These are phyloP conservation scores for Pseudogymnoascus sp. DNA, from an alignment of 2,329 filamentous ascomycete species.

Conservation along the genomic window DNA sequence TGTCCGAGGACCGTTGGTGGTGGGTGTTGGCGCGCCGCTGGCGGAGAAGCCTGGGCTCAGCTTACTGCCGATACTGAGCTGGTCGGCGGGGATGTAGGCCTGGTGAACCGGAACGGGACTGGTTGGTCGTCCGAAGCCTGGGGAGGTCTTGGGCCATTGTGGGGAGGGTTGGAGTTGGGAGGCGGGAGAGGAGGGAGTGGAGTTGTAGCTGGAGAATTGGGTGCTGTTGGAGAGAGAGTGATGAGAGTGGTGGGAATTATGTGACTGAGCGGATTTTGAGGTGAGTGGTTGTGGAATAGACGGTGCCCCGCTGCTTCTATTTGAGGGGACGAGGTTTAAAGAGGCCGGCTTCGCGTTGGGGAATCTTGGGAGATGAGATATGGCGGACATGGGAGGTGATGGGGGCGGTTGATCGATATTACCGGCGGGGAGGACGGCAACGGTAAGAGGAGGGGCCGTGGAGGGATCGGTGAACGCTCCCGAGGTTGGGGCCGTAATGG, in stretches of 20 bases:
- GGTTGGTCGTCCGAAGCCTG: not conserved
- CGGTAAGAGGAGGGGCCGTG: not conserved
- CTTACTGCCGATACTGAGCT: conserved; percentile 4
- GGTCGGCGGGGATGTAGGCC: not conserved
- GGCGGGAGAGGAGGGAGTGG: not conserved
- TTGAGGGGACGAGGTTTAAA: not conserved
- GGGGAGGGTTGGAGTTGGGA: not conserved
- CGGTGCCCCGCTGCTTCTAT: conserved; percentile 5
- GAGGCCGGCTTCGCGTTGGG: conserved; percentile 3
- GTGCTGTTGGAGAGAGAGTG: conserved; percentile 1
- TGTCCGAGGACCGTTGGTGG: not conserved
- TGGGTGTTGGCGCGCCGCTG: not conserved
- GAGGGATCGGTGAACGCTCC: conserved; percentile 18
- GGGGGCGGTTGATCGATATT: not conserved
- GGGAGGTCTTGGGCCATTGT: not conserved
- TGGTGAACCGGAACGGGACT: conserved; percentile 2
- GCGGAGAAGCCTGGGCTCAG: not conserved
- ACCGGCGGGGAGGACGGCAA: not conserved
- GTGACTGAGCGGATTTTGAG: not conserved
- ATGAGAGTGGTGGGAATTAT: not conserved
- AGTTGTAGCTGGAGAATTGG: conserved; percentile 4
- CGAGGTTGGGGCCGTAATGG: conserved; percentile 21
- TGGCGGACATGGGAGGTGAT: not conserved
- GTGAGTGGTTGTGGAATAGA: conserved; percentile 9
- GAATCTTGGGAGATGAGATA: conserved; percentile 13